Evolutionary conservation across 2,329 filamentous ascomycete genomes (phyloP), one percentile per base, ranked within the genome.

Genomic region (Pleoardoris graminearum): DNA sequence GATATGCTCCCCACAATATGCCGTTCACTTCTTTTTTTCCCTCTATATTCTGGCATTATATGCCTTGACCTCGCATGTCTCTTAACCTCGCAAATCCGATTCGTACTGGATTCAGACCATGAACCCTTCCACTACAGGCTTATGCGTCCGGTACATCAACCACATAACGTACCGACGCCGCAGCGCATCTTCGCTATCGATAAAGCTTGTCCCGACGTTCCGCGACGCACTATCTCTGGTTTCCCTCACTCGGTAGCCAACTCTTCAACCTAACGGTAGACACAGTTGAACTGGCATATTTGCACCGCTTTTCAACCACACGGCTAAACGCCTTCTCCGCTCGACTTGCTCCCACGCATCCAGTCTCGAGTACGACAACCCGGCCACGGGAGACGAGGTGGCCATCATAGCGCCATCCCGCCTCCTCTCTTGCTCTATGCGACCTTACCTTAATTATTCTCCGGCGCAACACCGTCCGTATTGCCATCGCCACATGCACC

Each of bases 61-160:
- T 55, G 51, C 16, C 48, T 36, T n/a, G 30, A 25, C 32, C 35
- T 14, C 22, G 22, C 23, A 42, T 23, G 17, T 33, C 30, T 43
- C 30, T 53, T 53, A 48, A 44, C 48, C 48, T 37, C 11, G 32
- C 4, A 4, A 19, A 19, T 38, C 35, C 45, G 54, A 55, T 57
- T 57, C 54, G 57, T 57, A 57, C 57, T 50, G 39, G 29, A 49
- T 19, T 39, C 14, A 11, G 14, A 29, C 35, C 36, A 38, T 35
- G 37, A 46, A 44, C 39, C 46, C 52, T 57, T 43, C 21, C 49
- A 17, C 32, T 35, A 49, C 25, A 51, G 25, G 38, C 32, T 59
- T 48, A 53, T 50, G 41, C 50, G 43, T 21, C 50, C 46, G 45
- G 43, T 54, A 59, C 61, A 57, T 32, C 17, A 44, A 17, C 50